A percentile compares a stretch with the other conserved stretches of the same genome.
Evolutionary conservation across 2,329 filamentous ascomycete genomes (phyloP).

Genomic region (Coniosporium tulheliwenetii): DNA sequence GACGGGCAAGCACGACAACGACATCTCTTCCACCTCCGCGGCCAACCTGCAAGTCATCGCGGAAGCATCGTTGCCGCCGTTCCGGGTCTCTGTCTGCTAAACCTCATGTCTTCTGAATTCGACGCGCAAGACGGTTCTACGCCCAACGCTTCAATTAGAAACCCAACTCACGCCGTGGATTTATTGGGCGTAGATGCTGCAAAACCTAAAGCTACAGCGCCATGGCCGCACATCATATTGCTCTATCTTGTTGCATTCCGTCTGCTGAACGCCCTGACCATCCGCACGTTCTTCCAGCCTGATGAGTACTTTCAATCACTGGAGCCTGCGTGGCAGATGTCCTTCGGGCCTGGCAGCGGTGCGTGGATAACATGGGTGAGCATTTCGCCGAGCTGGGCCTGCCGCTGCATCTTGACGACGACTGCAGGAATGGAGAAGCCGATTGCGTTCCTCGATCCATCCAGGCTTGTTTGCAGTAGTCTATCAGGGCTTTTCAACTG

Average conservation of each 20-base stretch:
- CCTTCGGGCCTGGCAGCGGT: constrained; percentile 60
- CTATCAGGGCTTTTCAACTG: constrained; percentile 47
- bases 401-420: constrained; percentile 2
- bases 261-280: constrained; percentile 59
- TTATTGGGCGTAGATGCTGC: no score
- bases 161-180: no score
- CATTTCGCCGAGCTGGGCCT: constrained; percentile 1
- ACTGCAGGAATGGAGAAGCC: constrained; percentile 75
- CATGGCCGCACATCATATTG: constrained; percentile 2
- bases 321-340: constrained; percentile 83
- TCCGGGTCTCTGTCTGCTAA: background rate
- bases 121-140: no score
- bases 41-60: no score
- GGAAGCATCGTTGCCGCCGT: background rate
- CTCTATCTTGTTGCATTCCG: constrained; percentile 47
- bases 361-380: constrained; percentile 91
- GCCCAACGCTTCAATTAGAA: no score
- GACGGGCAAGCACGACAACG: no score
- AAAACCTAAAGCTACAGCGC: no score
- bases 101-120: background rate
- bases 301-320: constrained; percentile 96
- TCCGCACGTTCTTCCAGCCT: constrained; percentile 90
- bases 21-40: no score
- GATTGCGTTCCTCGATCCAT: constrained; percentile 79
- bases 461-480: constrained; percentile 69